Conservation (phyloP, 1,284 basidiomycete genomes). For the Cutaneotrichosporon spelunceum region DNA sequence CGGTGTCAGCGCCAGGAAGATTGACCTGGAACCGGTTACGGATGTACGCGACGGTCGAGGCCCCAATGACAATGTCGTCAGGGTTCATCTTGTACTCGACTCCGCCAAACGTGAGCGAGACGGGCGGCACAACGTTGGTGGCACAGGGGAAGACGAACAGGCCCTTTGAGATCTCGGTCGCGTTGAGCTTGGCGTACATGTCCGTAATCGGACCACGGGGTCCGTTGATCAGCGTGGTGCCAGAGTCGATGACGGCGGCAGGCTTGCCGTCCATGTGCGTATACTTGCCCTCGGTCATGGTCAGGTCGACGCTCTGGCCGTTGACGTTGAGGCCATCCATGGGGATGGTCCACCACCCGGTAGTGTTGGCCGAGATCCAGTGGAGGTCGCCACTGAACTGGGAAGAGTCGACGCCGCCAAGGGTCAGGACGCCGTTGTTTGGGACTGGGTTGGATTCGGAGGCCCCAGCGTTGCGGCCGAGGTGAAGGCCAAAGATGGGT, state of each 20-base stretch:
- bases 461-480: conserved; percentile 56
- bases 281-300: not conserved
- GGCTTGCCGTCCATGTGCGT: conserved; percentile 5
- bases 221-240: conserved; percentile 13
- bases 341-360: conserved; percentile 9
- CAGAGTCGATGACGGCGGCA: conserved; percentile 12
- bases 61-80: conserved; percentile 7
- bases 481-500: conserved; percentile 70
- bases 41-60: conserved; percentile 9
- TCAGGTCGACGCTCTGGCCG: not conserved
- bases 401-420: conserved; percentile 12
- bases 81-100: conserved; percentile 12
- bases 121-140: not conserved
- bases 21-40: not conserved
- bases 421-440: conserved; percentile 7
- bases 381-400: conserved; percentile 11
- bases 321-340: conserved; percentile 13
- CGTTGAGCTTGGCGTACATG: conserved; percentile 14
- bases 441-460: not conserved
- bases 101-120: conserved; percentile 16
- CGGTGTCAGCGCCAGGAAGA: not conserved
- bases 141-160: conserved; percentile 1
- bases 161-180: conserved; percentile 4
- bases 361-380: conserved; percentile 6
- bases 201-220: conserved; percentile 1